Base-by-base conservation (phyloP, 202 grass and related monocot genomes). In the Brachypodium distachyon region DNA sequence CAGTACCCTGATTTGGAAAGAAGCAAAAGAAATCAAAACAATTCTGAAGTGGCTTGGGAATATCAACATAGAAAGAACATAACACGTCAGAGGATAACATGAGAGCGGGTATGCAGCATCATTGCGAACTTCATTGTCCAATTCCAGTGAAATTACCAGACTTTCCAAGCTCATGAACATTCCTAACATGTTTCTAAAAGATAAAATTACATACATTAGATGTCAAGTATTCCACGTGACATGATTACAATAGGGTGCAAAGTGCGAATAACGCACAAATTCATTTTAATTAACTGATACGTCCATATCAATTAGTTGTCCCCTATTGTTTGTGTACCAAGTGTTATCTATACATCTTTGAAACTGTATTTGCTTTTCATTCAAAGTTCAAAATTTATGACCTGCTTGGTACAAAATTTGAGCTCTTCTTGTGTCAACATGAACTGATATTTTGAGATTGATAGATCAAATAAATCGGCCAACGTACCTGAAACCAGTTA, bases 401-500 rank as follows among this genome's bases (percentile, higher is more conserved):
- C n/a, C 29, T 73, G 34, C n/a, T 42, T 63, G 13, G 37, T 34
- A 49, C 10, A 47, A 68, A 67, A 43, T 7, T 64, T 56, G 28
- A 29, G 3, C 43, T 23, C 25, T 39, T 22, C 19, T 25, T 2
- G 11, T 32, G n/a, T 52, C 52, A 74, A 16, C 16, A 51, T 33
- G 16, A 29, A 37, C 14, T 52, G 61, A 61, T 10, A 72, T 40
- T 3, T 52, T 27, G 6, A 77, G 27, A 61, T 53, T 29, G 47
- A 76, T 53, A 80, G 61, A 73, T 26, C 33, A 3, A 77, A 38
- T 36, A 70, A 29, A 74, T 53, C 5, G 16, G 38, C 65, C 37
- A 72, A 38, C 14, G 62, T 90, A 99, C 96, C 92, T 99, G 96
- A 85, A 99, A 99, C 92, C 96, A 99, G 71, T 99, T 82, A 23